Conservation (phyloP, 2,329 filamentous ascomycete species). For the Sclerotinia sclerotiorum region DNA sequence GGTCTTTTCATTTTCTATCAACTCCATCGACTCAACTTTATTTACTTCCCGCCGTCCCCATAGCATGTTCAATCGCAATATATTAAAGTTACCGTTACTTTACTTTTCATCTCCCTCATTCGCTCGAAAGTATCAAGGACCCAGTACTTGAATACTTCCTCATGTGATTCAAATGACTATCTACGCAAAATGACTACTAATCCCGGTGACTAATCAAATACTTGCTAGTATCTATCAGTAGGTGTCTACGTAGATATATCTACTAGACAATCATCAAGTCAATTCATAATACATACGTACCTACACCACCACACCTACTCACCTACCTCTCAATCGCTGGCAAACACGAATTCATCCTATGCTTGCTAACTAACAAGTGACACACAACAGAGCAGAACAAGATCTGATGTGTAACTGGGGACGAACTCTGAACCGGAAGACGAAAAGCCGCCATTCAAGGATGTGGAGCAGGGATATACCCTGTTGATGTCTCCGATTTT, state of each 20-base stretch:
- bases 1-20: background rate
- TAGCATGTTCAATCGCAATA: too few species aligned
- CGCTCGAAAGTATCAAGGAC: too few species aligned
- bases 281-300: background rate
- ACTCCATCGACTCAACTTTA: background rate
- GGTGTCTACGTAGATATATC: too few species aligned
- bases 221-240: background rate
- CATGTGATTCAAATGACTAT: background rate
- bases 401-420: slow-evolving; percentile 8
- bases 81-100: too few species aligned
- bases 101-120: too few species aligned
- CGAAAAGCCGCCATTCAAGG: slow-evolving; percentile 3
- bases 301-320: background rate
- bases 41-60: too few species aligned
- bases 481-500: background rate
- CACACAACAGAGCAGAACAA: background rate
- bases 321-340: background rate
- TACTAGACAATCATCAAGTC: too few species aligned
- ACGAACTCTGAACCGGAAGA: background rate
- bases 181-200: background rate
- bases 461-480: background rate
- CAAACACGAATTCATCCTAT: slow-evolving; percentile 3
- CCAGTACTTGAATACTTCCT: background rate
- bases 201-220: background rate
- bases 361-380: too few species aligned